Conservation (phyloP, 305 asterid species). For the Plantago coronopus region DNA sequence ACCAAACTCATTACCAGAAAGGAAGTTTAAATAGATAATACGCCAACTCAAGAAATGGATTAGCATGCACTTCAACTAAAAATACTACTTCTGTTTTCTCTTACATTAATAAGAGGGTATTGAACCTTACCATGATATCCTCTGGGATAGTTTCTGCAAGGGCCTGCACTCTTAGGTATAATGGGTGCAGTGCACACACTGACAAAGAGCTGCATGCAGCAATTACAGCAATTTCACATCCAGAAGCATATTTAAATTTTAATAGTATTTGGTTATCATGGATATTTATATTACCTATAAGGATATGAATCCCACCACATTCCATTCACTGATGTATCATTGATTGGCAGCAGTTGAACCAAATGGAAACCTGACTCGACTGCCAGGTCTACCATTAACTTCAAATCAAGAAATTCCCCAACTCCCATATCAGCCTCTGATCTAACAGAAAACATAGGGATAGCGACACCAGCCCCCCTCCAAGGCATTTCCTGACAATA, state of each 20-base stretch:
- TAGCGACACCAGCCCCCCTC: constrained; percentile 96
- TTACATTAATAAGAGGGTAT: constrained; percentile 2
- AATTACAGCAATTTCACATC: not conserved
- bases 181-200: constrained; percentile 94
- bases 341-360: constrained; percentile 92
- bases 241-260: not conserved
- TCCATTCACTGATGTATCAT: constrained; percentile 84
- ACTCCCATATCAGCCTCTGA: constrained; percentile 91
- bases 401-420: constrained; percentile 97
- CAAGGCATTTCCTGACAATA: constrained; percentile 80
- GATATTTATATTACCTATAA: constrained; percentile 61
- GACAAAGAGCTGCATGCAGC: constrained; percentile 75
- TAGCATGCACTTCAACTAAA: not conserved
- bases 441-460: constrained; percentile 93
- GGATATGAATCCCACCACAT: constrained; percentile 99
- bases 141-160: constrained; percentile 62
- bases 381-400: constrained; percentile 90
- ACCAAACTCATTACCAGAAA: constrained; percentile 4
- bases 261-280: not conserved
- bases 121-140: constrained; percentile 57
- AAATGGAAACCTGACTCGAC: constrained; percentile 87
- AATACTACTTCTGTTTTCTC: constrained; percentile 3
- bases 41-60: constrained; percentile 4
- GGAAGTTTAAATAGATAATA: not conserved
- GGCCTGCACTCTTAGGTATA: constrained; percentile 85